phyloP scores from a whole-genome alignment of 495 filamentous ascomycete genomes.

The Penicillium pancosmium region DNA sequence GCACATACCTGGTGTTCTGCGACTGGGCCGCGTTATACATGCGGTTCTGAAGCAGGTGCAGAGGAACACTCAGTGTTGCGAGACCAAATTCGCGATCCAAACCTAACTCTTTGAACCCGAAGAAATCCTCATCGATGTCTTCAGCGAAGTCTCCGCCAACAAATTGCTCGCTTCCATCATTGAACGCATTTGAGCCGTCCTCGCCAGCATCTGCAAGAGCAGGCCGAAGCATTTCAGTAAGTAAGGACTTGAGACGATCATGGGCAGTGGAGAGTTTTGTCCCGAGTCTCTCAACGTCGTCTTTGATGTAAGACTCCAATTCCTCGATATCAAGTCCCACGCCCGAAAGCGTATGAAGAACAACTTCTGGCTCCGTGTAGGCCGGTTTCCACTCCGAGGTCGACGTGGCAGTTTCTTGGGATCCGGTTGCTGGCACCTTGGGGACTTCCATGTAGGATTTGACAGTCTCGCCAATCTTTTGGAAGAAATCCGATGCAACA shows the following conservation, averaged over 20 bases:
- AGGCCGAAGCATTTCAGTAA: conserved; percentile 88
- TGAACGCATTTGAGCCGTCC: conserved; percentile 88
- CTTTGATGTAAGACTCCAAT: conserved; percentile 86
- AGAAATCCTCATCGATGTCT: conserved; percentile 97
- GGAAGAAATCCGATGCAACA: conserved; percentile 86
- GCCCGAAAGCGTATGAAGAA: conserved; percentile 81
- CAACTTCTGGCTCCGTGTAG: conserved; percentile 78
- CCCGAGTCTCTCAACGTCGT: conserved; percentile 88
- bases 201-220: conserved; percentile 77
- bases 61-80: conserved; percentile 81
- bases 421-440: conserved; percentile 57
- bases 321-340: conserved; percentile 80
- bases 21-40: conserved; percentile 80
- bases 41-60: conserved; percentile 91
- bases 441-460: conserved; percentile 82
- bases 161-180: conserved; percentile 97
- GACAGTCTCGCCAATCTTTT: conserved; percentile 76
- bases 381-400: conserved; percentile 57
- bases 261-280: conserved; percentile 83
- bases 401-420: conserved; percentile 31
- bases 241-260: conserved; percentile 86
- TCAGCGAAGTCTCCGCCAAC: conserved; percentile 95
- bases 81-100: conserved; percentile 88
- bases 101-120: conserved; percentile 95
- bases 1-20: conserved; percentile 65